Evolutionary conservation across 2,329 filamentous ascomycete species (phyloP).

Genomic region (Hymenoscyphus repandus): DNA sequence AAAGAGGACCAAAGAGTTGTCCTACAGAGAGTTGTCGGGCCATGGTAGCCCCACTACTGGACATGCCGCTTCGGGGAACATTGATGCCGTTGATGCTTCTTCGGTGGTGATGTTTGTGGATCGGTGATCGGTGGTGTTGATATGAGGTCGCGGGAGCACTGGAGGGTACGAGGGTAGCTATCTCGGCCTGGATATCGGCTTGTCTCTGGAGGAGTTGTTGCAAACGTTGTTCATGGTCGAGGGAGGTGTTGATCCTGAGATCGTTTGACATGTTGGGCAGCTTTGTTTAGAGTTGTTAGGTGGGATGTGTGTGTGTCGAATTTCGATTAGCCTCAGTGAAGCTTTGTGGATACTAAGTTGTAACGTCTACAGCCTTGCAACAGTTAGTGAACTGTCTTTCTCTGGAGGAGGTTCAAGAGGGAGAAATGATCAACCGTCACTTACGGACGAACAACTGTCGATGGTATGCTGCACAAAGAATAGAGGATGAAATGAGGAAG

Average conservation of each 20-base stretch:
- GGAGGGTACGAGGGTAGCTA: slow-evolving; percentile 15
- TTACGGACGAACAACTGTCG: slow-evolving; percentile 10
- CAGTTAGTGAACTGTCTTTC: slow-evolving; percentile 11
- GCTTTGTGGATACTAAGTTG: slow-evolving; percentile 9
- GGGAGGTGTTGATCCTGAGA: slow-evolving; percentile 19
- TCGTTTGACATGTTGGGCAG: slow-evolving; percentile 19
- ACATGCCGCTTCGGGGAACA: slow-evolving; percentile 27
- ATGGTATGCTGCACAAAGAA: background rate
- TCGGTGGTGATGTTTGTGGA: slow-evolving; percentile 25
- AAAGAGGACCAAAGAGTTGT: slow-evolving; percentile 13
- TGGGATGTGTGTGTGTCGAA: slow-evolving; percentile 2
- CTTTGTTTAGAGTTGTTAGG: slow-evolving; percentile 10
- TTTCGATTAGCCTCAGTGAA: slow-evolving; percentile 6
- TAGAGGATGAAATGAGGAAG: slow-evolving; percentile 4
- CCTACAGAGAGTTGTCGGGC: slow-evolving; percentile 26
- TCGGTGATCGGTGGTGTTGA: slow-evolving; percentile 23
- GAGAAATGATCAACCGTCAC: slow-evolving; percentile 13
- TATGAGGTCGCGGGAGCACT: slow-evolving; percentile 12
- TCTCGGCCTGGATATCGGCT: slow-evolving; percentile 25
- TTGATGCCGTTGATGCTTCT: slow-evolving; percentile 21
- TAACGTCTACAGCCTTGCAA: slow-evolving; percentile 22
- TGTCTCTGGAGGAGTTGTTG: slow-evolving; percentile 23
- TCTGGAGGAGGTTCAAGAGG: background rate
- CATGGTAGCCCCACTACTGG: slow-evolving; percentile 26
- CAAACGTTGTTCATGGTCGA: slow-evolving; percentile 15